These are phyloP conservation scores for Venturia pyrina DNA, from an alignment of 2,329 filamentous ascomycete species.

Conservation along the genomic window DNA sequence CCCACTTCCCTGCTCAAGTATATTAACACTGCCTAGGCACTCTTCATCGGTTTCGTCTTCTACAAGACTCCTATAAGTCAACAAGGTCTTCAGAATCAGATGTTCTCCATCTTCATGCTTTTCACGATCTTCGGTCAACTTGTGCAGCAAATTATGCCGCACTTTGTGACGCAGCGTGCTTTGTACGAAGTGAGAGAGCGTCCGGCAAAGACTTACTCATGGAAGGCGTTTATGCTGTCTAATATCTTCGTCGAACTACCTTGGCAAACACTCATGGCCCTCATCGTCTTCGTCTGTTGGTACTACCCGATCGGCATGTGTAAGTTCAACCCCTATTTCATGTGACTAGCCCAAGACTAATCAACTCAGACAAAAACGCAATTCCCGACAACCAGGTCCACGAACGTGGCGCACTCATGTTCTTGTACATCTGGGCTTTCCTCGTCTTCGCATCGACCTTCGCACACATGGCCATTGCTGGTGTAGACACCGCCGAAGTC, in stretches of 20 bases:
- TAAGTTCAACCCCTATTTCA: neutral
- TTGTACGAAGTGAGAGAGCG: constrained; percentile 80
- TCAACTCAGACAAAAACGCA: constrained; percentile 50
- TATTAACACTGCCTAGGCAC: constrained; percentile 28
- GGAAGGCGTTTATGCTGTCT: constrained; percentile 75
- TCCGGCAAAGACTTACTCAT: constrained; percentile 74
- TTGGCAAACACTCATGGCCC: constrained; percentile 68
- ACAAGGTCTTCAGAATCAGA: constrained; percentile 75
- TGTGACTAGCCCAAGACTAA: neutral
- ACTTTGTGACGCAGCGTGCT: constrained; percentile 71
- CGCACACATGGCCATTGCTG: constrained; percentile 65
- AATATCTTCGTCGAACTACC: constrained; percentile 79
- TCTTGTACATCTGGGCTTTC: constrained; percentile 66
- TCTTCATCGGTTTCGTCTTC: constrained; percentile 80
- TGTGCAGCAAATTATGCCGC: constrained; percentile 73
- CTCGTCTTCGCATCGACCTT: constrained; percentile 76
- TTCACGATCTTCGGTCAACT: constrained; percentile 71
- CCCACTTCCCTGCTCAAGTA: constrained; percentile 5
- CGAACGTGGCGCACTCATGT: constrained; percentile 68
- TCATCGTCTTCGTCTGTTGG: constrained; percentile 71
- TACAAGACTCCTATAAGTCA: constrained; percentile 60
- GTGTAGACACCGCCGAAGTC: constrained; percentile 63
- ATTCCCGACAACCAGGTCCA: constrained; percentile 47
- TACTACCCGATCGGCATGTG: constrained; percentile 73
- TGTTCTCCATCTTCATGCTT: constrained; percentile 80